Evolutionary conservation across 2,329 filamentous ascomycete genomes (phyloP).

Genomic region (Cladosporium sp.): DNA sequence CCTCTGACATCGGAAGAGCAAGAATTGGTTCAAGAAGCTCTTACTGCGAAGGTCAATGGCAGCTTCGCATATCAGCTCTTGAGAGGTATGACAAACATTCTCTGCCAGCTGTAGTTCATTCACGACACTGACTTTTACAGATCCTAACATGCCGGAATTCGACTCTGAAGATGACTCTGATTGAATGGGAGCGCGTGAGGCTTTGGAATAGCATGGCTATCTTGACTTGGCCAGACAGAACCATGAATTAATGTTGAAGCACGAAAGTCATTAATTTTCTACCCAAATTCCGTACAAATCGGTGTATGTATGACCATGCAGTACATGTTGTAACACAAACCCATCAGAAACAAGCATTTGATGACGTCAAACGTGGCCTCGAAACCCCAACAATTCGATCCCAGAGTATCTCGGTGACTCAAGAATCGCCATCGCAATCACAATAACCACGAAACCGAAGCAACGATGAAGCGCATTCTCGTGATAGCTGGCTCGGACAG

Average conservation of each 20-base stretch:
- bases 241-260: not conserved
- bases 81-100: slow-evolving; percentile 39
- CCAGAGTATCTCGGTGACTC: not conserved
- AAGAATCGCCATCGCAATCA: slow-evolving; percentile 10
- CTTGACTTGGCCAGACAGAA: not conserved
- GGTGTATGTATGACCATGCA: not conserved
- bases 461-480: slow-evolving; percentile 58
- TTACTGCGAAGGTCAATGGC: slow-evolving; percentile 44
- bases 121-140: slow-evolving; percentile 29
- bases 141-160: slow-evolving; percentile 48
- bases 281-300: not conserved
- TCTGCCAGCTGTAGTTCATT: not conserved
- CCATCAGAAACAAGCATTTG: slow-evolving; percentile 7
- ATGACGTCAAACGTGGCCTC: slow-evolving; percentile 14
- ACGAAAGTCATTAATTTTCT: not conserved
- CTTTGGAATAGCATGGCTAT: not conserved
- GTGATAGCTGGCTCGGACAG: slow-evolving; percentile 88
- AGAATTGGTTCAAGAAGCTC: slow-evolving; percentile 38
- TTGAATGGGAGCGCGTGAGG: slow-evolving; percentile 26
- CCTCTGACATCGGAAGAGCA: slow-evolving; percentile 43
- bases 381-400: slow-evolving; percentile 6
- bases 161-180: slow-evolving; percentile 44
- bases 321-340: slow-evolving; percentile 7
- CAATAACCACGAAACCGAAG: slow-evolving; percentile 5
- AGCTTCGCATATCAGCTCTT: slow-evolving; percentile 45